Percentiles rank a stretch among this genome's conserved stretches.
Evolutionary conservation across 2,329 filamentous ascomycete species (phyloP).

Genomic region (Akanthomyces muscarius): DNA sequence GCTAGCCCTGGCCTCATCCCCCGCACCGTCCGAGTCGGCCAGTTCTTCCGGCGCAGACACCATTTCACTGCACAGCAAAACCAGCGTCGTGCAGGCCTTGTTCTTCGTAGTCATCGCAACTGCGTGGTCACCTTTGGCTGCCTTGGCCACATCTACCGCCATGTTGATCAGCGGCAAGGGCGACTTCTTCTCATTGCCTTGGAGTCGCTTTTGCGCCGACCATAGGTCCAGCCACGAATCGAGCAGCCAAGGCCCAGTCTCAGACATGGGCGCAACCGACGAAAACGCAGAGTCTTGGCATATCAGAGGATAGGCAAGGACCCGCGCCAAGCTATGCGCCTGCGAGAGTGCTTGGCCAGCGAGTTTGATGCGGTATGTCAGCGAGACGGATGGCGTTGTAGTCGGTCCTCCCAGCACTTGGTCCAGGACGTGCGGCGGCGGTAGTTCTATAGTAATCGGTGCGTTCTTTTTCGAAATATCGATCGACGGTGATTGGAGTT

Average conservation of each 20-base stretch:
- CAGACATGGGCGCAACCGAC: conserved; percentile 33
- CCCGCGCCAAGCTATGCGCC: conserved; percentile 39
- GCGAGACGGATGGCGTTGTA: conserved; percentile 22
- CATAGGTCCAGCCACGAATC: conserved; percentile 45
- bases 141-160: conserved; percentile 32
- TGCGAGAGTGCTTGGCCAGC: conserved; percentile 45
- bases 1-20: conserved; percentile 29
- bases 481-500: conserved; percentile 31
- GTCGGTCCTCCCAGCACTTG: conserved; percentile 29
- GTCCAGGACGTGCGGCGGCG: conserved; percentile 35
- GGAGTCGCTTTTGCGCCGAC: conserved; percentile 37
- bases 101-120: conserved; percentile 24
- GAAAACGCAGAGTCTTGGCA: conserved; percentile 32
- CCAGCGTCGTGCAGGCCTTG: conserved; percentile 38
- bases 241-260: conserved; percentile 46
- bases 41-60: conserved; percentile 31
- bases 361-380: conserved; percentile 38
- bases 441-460: conserved; percentile 32
- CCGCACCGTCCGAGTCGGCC: conserved; percentile 25
- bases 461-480: conserved; percentile 27
- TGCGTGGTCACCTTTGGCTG: conserved; percentile 20
- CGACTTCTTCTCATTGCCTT: conserved; percentile 27
- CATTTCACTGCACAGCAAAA: conserved; percentile 41
- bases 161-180: conserved; percentile 35
- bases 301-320: conserved; percentile 40